Conservation (phyloP, 169 alveolate genomes). For the Eimeria maxima region DNA sequence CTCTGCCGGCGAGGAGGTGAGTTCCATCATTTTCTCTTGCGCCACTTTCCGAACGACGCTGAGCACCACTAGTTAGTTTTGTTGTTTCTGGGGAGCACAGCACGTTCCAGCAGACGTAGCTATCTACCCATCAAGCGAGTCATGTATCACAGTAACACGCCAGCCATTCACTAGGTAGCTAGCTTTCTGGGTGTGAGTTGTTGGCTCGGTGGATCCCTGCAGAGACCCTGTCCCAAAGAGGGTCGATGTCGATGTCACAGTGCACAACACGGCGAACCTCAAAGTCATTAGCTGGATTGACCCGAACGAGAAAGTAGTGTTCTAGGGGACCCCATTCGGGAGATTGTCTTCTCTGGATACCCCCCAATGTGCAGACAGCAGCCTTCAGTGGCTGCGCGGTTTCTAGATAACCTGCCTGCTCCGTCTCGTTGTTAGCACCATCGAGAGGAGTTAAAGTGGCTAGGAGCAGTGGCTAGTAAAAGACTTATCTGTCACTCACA, state of each 20-base stretch:
- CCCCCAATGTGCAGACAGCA: too few relatives aligned
- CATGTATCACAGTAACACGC: not conserved
- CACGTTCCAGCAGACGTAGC: not conserved
- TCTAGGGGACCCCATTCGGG: conserved; percentile 42
- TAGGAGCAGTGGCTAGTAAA: too few relatives aligned
- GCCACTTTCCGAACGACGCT: not conserved
- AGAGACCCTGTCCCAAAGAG: conserved; percentile 94
- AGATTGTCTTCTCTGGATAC: too few relatives aligned
- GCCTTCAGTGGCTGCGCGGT: too few relatives aligned
- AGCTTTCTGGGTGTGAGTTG: not conserved
- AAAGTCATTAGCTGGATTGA: conserved; percentile 95
- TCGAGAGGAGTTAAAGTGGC: too few relatives aligned
- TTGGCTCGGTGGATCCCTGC: not conserved
- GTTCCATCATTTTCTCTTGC: not conserved
- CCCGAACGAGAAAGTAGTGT: conserved; percentile 92
- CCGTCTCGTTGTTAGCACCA: too few relatives aligned
- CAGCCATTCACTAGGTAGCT: not conserved
- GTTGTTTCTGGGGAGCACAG: not conserved
- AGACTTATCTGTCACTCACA: too few relatives aligned
- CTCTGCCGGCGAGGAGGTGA: conserved; percentile 78
- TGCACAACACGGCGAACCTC: conserved; percentile 87
- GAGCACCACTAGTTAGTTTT: not conserved
- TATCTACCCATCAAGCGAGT: not conserved
- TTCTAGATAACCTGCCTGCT: too few relatives aligned
- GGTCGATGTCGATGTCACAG: conserved; percentile 94